A percentile compares a stretch with the other conserved stretches of the same genome.
phyloP scores from a whole-genome alignment of 305 asterid species.

The Solanum aculeatissimum region DNA sequence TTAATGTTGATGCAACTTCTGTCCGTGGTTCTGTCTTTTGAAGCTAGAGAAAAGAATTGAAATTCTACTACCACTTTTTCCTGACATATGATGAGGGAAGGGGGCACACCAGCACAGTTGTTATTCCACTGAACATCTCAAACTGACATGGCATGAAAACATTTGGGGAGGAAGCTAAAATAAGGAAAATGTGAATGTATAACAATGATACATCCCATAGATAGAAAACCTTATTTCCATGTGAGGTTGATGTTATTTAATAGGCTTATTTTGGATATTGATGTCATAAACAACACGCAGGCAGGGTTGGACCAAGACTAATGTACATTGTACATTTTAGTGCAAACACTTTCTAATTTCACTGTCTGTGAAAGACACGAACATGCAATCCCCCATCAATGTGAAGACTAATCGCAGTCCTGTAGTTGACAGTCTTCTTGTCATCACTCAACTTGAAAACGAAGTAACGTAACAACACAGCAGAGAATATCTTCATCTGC shows the following conservation, averaged over 20 bases:
- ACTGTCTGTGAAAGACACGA: background rate
- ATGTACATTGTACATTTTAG: background rate
- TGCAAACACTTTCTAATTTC: background rate
- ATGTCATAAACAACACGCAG: background rate
- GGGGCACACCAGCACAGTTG: too few species aligned
- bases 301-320: background rate
- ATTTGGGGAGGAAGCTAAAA: background rate
- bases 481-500: constrained; percentile 14
- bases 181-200: background rate
- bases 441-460: constrained; percentile 3
- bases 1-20: too few species aligned
- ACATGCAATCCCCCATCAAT: constrained; percentile 8
- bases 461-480: background rate
- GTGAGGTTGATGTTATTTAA: background rate
- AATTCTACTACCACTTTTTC: too few species aligned
- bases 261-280: background rate
- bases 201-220: background rate
- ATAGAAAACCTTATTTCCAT: background rate
- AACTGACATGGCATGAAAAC: background rate
- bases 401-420: constrained; percentile 2
- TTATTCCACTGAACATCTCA: too few species aligned
- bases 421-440: constrained; percentile 1
- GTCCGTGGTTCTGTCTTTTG: too few species aligned
- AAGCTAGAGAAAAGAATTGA: too few species aligned
- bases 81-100: too few species aligned